phyloP scores from a whole-genome alignment of 805 yeast species.

The Candida adriatica region DNA sequence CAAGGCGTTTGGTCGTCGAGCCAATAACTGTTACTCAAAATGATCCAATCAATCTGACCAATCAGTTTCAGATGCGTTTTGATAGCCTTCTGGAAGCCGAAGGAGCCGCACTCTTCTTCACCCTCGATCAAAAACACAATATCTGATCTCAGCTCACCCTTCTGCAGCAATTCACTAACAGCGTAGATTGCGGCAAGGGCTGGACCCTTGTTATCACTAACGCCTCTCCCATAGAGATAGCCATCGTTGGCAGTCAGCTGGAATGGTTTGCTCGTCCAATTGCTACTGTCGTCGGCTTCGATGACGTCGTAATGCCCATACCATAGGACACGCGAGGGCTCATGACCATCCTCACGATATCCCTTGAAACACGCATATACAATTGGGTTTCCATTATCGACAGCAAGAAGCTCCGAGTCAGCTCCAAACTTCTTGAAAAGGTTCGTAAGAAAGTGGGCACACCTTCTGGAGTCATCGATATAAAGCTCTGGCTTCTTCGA shows the following conservation, averaged over 20 bases:
- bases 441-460: constrained; percentile 69
- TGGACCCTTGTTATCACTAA: constrained; percentile 94
- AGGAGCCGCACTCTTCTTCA: constrained; percentile 91
- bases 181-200: constrained; percentile 80
- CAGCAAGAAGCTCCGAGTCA: constrained; percentile 60
- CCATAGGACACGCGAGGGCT: constrained; percentile 55
- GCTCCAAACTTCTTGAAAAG: constrained; percentile 68
- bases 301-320: constrained; percentile 97
- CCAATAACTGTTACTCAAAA: constrained; percentile 92
- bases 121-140: constrained; percentile 87
- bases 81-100: constrained; percentile 74
- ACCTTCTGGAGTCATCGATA: constrained; percentile 75
- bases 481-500: constrained; percentile 63
- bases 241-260: constrained; percentile 72
- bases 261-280: constrained; percentile 81
- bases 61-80: constrained; percentile 41
- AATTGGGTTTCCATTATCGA: constrained; percentile 76
- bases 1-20: constrained; percentile 84
- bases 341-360: constrained; percentile 21
- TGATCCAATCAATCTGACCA: constrained; percentile 80
- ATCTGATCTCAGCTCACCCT: constrained; percentile 52
- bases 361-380: constrained; percentile 69
- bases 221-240: constrained; percentile 85
- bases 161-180: constrained; percentile 61
- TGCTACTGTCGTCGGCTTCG: constrained; percentile 53